Evolutionary conservation across 352 stramenopile genomes (phyloP).

Genomic region (Pythium volutum): DNA sequence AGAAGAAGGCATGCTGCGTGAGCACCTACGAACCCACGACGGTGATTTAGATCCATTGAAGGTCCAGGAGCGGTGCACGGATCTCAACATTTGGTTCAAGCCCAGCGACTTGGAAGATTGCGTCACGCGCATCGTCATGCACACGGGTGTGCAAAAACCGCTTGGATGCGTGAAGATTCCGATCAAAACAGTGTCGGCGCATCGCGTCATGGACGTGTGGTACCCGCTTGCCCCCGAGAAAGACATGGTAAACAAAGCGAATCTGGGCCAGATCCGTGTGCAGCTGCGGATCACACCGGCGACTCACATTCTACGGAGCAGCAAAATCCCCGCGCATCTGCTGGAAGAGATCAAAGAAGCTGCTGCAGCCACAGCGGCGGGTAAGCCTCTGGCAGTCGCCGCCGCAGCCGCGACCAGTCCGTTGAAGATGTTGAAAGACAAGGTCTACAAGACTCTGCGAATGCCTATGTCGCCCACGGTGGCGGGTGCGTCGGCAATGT

Average conservation of each 20-base stretch:
- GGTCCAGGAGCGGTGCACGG: conserved; percentile 51
- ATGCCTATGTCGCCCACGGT: conserved; percentile 12
- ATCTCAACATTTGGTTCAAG: conserved; percentile 67
- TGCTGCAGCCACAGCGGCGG: not conserved
- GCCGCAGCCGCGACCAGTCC: conserved; percentile 1
- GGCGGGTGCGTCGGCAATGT: conserved; percentile 15
- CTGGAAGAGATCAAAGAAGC: conserved; percentile 35
- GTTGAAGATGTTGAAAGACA: conserved; percentile 17
- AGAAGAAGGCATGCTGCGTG: conserved; percentile 58
- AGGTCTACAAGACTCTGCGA: conserved; percentile 2
- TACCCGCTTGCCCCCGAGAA: conserved; percentile 57
- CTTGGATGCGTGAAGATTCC: conserved; percentile 65
- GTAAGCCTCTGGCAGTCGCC: conserved; percentile 8
- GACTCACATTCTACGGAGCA: conserved; percentile 35
- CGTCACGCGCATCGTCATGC: conserved; percentile 50
- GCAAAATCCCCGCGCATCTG: conserved; percentile 26
- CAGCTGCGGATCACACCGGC: conserved; percentile 39
- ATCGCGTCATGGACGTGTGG: conserved; percentile 61
- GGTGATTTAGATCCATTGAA: conserved; percentile 58
- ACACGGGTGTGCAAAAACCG: conserved; percentile 40
- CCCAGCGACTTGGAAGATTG: conserved; percentile 63
- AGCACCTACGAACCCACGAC: conserved; percentile 48
- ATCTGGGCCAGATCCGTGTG: conserved; percentile 59
- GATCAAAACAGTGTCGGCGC: conserved; percentile 55
- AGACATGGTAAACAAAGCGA: conserved; percentile 63